Evolutionary conservation across 768 basidiomycete species (phyloP).

Genomic region (Nidularia sp.): DNA sequence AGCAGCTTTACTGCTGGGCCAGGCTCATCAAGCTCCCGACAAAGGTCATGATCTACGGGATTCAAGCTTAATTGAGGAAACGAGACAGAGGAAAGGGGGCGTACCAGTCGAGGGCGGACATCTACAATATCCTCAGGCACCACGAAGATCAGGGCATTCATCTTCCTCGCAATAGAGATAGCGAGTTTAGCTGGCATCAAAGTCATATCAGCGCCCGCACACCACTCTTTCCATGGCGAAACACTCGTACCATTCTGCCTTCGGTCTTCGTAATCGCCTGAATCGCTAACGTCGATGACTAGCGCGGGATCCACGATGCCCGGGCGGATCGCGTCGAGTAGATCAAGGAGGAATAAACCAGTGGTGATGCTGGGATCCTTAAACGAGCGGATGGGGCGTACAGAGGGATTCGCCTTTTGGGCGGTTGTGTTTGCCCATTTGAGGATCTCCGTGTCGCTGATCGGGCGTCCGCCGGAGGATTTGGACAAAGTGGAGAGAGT

Average conservation of each 20-base stretch:
- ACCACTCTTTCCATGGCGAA: too few relatives aligned
- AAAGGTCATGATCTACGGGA: slow-evolving; percentile 82
- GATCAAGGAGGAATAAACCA: slow-evolving; percentile 88
- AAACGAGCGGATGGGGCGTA: slow-evolving; percentile 80
- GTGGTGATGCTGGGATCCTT: slow-evolving; percentile 89
- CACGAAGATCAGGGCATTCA: slow-evolving; percentile 93
- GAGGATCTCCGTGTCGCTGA: slow-evolving; percentile 90
- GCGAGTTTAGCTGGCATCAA: slow-evolving; percentile 77
- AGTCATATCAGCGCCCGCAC: too few relatives aligned
- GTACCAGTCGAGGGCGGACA: slow-evolving; percentile 81
- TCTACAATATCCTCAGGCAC: slow-evolving; percentile 98
- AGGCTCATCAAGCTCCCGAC: slow-evolving; percentile 90
- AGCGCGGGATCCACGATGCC: slow-evolving; percentile 92
- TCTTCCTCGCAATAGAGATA: slow-evolving; percentile 97
- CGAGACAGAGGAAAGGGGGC: slow-evolving; percentile 19
- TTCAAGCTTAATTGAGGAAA: background rate
- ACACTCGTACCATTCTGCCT: slow-evolving; percentile 77
- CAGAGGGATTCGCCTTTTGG: slow-evolving; percentile 57
- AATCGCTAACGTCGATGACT: slow-evolving; percentile 56
- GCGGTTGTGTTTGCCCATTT: slow-evolving; percentile 95
- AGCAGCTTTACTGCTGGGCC: slow-evolving; percentile 24
- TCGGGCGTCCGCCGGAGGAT: slow-evolving; percentile 70
- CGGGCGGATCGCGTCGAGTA: slow-evolving; percentile 86
- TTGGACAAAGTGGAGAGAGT: slow-evolving; percentile 78
- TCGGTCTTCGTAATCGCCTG: slow-evolving; percentile 79